Percentiles rank a stretch among this genome's conserved stretches.
Evolutionary conservation across 1,139 yeast genomes (phyloP).

Genomic region (Sugiyamaella novakii): DNA sequence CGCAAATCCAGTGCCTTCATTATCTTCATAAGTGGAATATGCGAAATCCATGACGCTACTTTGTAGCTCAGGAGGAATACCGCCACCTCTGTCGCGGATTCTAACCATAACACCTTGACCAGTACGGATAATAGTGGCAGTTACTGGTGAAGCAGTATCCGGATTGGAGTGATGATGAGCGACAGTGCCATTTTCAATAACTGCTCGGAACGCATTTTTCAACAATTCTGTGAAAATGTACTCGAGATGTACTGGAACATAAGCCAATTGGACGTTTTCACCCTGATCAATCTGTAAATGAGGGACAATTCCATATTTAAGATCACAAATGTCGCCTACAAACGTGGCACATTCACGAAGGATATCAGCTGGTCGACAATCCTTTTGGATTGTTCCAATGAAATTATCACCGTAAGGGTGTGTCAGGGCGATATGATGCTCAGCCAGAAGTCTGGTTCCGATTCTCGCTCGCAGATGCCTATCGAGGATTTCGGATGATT

Average conservation of each 20-base stretch:
- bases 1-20: conserved; percentile 52
- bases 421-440: conserved; percentile 71
- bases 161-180: conserved; percentile 6
- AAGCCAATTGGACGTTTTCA: conserved; percentile 59
- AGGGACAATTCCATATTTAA: conserved; percentile 79
- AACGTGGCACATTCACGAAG: conserved; percentile 65
- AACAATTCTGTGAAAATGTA: conserved; percentile 84
- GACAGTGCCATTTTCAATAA: conserved; percentile 60
- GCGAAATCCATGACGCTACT: conserved; percentile 79
- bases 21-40: conserved; percentile 70
- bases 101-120: conserved; percentile 53
- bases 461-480: conserved; percentile 82
- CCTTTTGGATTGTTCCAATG: conserved; percentile 72
- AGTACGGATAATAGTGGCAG: conserved; percentile 65
- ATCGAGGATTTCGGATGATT: conserved; percentile 66
- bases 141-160: conserved; percentile 54
- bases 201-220: conserved; percentile 85
- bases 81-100: conserved; percentile 85
- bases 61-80: conserved; percentile 69
- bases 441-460: conserved; percentile 79
- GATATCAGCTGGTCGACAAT: conserved; percentile 62
- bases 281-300: conserved; percentile 60
- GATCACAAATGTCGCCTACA: conserved; percentile 77
- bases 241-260: conserved; percentile 83
- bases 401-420: conserved; percentile 50